Base-by-base conservation (phyloP, 2,329 filamentous ascomycete species). In the Bretziella fagacearum region DNA sequence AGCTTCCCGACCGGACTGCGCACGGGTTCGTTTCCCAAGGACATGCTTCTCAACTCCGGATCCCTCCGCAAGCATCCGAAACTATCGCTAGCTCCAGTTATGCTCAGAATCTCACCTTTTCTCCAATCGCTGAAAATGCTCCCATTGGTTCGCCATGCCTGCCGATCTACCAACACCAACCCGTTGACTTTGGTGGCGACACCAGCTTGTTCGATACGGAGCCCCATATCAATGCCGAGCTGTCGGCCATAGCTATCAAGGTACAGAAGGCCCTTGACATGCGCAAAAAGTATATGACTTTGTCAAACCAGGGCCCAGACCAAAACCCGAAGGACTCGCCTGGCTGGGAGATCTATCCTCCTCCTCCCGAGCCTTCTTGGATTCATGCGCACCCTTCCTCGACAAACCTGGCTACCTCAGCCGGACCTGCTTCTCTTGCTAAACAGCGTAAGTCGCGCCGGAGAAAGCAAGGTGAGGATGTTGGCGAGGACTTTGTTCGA, bases 321-420 rank as follows among this genome's bases (percentile, higher is more conserved):
- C 84, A 94, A 58, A 95, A 96, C 55, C 91, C 91, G 1, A 85
- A 85, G 56, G 86, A 96, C 59, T 74, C 81, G 15, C 71, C 79
- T 0, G 73, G 69, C 43, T 98, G 89, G 89, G 71, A 73, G 46
- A 84, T 98, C 37, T 96, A 96, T 56, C 91, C 91, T 7, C 77
- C 84, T 11, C 87, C 87, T 3, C 91, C 89, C 4, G 84, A 93
- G 56, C 91, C 91, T 13, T 84, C 84, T 2, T 96, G 91, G 89
- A 72, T 79, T 50, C 76, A 44, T 20, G 11, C 49, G 6, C 49
- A 51, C 27, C 41, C 49, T 2, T 51, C 49, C n/a, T 29, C 40
- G 23, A n/a, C 36, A 13, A 51, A 51, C 25, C 29, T 51, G 15
- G 39, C 45, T 8, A 26, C 32, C 30, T 48, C 46, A 18, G 46